These are phyloP conservation scores for Aphanoascus verrucosus DNA, from an alignment of 2,329 filamentous ascomycete species.

Conservation along the genomic window DNA sequence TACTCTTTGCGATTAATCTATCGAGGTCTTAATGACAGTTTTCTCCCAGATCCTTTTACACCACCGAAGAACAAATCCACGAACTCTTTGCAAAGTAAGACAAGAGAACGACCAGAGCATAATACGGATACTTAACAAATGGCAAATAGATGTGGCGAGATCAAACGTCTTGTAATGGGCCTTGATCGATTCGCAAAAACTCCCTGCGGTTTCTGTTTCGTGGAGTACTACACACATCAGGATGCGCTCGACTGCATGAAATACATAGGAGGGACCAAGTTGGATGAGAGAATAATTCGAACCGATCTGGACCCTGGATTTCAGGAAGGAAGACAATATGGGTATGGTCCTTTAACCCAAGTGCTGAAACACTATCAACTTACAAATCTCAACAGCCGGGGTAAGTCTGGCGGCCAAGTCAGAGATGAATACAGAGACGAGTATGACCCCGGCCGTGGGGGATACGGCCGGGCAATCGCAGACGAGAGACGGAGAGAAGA, in stretches of 20 bases:
- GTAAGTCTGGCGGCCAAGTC: slow-evolving; percentile 92
- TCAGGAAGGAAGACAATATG: slow-evolving; percentile 90
- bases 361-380: background rate
- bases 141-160: slow-evolving; percentile 62
- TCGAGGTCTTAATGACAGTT: background rate
- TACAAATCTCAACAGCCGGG: slow-evolving; percentile 43
- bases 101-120: background rate
- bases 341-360: slow-evolving; percentile 35
- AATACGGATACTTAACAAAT: background rate
- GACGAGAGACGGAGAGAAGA: slow-evolving; percentile 50
- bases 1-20: background rate
- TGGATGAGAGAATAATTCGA: slow-evolving; percentile 92
- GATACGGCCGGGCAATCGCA: slow-evolving; percentile 68
- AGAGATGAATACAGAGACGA: slow-evolving; percentile 96
- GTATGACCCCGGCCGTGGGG: slow-evolving; percentile 88
- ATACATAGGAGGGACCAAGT: slow-evolving; percentile 93
- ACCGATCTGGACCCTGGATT: slow-evolving; percentile 95
- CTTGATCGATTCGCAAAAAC: slow-evolving; percentile 96
- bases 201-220: slow-evolving; percentile 97
- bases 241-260: slow-evolving; percentile 98
- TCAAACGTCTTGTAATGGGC: slow-evolving; percentile 96
- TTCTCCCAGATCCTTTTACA: slow-evolving; percentile 71
- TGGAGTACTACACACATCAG: slow-evolving; percentile 97
- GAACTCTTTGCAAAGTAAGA: slow-evolving; percentile 79
- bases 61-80: slow-evolving; percentile 97